Evolutionary conservation across 371 early-diverging fungal genomes (phyloP), one percentile per base, ranked within the genome.

Genomic region (Mucor lusitanicus): DNA sequence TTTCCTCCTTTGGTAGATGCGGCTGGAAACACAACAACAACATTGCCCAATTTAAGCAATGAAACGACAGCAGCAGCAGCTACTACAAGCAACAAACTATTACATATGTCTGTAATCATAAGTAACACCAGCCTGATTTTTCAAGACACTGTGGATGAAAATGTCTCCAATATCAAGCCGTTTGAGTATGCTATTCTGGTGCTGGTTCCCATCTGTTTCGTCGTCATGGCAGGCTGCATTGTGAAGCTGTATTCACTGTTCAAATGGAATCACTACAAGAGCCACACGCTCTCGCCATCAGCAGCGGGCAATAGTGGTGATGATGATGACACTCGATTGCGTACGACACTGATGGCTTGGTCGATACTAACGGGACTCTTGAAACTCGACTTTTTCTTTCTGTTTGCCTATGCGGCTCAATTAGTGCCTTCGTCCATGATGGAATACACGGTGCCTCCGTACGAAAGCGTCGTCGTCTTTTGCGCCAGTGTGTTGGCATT

Each of bases 301-400:
- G 8, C 7, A 8, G 7, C 33, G 33, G n/a, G n/a, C n/a, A n/a
- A n/a, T n/a, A n/a, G n/a, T n/a, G 33, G 7, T 33, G 25, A 25
- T 50, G 44, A 32, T 30, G 25, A n/a, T 8, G 30, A 40, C 6
- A 8, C 28, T 2, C 44, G 21, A 8, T 19, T 63, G 6, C 62
- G 54, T 12, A 63, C 64, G n/a, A 35, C 64, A 1, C 4, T 64
- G 19, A 54, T 73, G 8, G 50, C 67, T n/a, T 64, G 65, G 59
- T 17, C 64, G 0, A 55, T 63, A 15, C 56, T 76, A 25, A 53
- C 62, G 3, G 64, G 71, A 0, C 28, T 73, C 3, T 30, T 73
- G 8, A 71, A 74, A 9, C 39, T 76, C 23, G 71, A 71, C 39
- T 46, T 73, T n/a, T 76, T 69, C 37, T 76, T 71, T 50, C 12